Conservation (phyloP, 2,329 filamentous ascomycete species). For the Periconia macrospinosa region DNA sequence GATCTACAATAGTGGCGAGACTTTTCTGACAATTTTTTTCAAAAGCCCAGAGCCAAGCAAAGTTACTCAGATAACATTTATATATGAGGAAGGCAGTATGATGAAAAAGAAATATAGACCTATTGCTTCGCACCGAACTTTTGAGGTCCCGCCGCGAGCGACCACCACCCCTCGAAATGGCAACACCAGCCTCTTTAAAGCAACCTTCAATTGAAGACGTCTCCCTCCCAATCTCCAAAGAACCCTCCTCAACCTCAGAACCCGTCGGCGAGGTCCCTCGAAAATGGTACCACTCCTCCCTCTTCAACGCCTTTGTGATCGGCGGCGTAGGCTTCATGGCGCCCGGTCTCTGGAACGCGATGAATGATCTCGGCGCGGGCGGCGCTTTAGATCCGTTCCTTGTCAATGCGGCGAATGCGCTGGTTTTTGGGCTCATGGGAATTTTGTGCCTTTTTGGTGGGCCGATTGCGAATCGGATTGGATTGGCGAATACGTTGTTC, state of each 20-base stretch:
- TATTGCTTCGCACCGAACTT: too few relatives aligned
- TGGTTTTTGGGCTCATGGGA: slow-evolving; percentile 53
- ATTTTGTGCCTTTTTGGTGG: slow-evolving; percentile 53
- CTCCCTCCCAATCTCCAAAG: background rate
- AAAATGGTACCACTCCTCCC: slow-evolving; percentile 49
- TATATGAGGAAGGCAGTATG: background rate
- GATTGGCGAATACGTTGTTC: slow-evolving; percentile 50
- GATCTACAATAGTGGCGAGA: background rate
- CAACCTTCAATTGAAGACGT: slow-evolving; percentile 3
- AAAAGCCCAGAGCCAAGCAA: background rate
- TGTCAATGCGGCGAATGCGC: slow-evolving; percentile 43
- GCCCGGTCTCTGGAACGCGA: slow-evolving; percentile 20
- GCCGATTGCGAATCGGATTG: slow-evolving; percentile 54
- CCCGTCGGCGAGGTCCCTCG: background rate
- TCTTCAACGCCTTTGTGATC: slow-evolving; percentile 20
- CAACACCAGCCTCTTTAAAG: background rate
- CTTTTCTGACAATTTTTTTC: background rate
- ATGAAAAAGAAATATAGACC: background rate
- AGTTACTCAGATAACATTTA: background rate
- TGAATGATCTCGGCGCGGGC: slow-evolving; percentile 19
- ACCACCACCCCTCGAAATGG: background rate
- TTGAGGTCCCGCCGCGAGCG: background rate
- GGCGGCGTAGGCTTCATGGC: slow-evolving; percentile 16
- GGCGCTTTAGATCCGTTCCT: slow-evolving; percentile 16
- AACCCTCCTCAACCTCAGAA: slow-evolving; percentile 4